Evolutionary conservation across 176 grass and related monocot genomes (phyloP).

Genomic region (Cenchrus americanus): DNA sequence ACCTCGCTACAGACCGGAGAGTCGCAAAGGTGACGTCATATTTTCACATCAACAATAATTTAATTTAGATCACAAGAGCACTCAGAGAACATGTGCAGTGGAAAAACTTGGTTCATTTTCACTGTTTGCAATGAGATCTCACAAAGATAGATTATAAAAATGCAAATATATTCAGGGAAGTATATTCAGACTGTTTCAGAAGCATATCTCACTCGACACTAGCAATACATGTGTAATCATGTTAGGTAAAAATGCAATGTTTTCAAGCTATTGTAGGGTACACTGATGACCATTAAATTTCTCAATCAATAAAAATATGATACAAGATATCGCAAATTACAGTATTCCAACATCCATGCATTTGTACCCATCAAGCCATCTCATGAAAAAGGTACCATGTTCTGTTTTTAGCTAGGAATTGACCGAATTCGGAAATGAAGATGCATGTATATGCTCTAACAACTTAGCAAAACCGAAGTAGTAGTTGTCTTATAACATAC

Average conservation of each 20-base stretch:
- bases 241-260: background rate
- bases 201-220: background rate
- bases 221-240: background rate
- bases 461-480: background rate
- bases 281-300: background rate
- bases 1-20: too few relatives aligned
- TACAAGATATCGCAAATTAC: background rate
- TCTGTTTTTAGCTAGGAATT: background rate
- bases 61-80: background rate
- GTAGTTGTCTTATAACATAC: background rate
- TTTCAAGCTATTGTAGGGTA: conserved; percentile 15
- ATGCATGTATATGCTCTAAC: background rate
- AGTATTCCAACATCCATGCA: background rate
- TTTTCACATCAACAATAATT: too few relatives aligned
- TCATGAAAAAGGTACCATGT: background rate
- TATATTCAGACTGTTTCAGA: background rate
- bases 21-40: too few relatives aligned
- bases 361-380: conserved; percentile 8
- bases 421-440: background rate
- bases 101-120: background rate
- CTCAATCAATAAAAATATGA: background rate
- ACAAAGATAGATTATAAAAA: background rate
- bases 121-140: background rate
- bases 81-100: background rate
- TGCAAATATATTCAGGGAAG: too few relatives aligned